These are phyloP conservation scores for Psilocybe azurescens DNA, from an alignment of 768 basidiomycete species.

Conservation along the genomic window DNA sequence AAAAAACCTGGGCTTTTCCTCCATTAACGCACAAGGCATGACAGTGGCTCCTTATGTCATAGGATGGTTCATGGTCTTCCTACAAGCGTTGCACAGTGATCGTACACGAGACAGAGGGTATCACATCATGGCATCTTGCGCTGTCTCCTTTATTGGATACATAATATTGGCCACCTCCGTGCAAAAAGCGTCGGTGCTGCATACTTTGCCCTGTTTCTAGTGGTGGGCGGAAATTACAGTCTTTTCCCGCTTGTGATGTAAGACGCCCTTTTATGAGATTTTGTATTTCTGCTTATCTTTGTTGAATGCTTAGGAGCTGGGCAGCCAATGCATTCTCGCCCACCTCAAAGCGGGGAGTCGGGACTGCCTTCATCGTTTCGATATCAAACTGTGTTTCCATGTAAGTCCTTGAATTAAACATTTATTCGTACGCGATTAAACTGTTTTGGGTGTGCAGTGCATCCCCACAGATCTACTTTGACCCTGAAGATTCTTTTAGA, in stretches of 20 bases:
- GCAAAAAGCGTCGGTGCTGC: constrained; percentile 55
- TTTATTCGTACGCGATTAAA: background rate
- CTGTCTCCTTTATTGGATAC: constrained; percentile 55
- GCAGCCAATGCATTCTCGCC: constrained; percentile 63
- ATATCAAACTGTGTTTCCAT: constrained; percentile 64
- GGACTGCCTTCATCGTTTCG: constrained; percentile 64
- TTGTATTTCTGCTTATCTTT: background rate
- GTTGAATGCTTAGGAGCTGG: constrained; percentile 53
- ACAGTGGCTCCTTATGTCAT: constrained; percentile 62
- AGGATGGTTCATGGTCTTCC: constrained; percentile 60
- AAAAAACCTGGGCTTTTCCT: constrained; percentile 58
- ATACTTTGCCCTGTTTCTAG: constrained; percentile 63
- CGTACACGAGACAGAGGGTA: constrained; percentile 57
- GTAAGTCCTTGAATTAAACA: constrained; percentile 31
- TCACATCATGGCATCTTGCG: constrained; percentile 57
- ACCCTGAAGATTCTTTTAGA: constrained; percentile 51
- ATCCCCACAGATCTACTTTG: constrained; percentile 62
- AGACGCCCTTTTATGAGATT: constrained; percentile 17
- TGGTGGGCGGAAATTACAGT: constrained; percentile 58
- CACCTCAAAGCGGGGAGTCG: constrained; percentile 64
- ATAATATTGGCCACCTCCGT: constrained; percentile 56
- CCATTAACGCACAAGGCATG: constrained; percentile 61
- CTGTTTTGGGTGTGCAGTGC: constrained; percentile 36
- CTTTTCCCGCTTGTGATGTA: constrained; percentile 65
- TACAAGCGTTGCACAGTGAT: constrained; percentile 62